Evolutionary conservation across 345 rosid genomes (phyloP).

Genomic region (Citrus reticulata): DNA sequence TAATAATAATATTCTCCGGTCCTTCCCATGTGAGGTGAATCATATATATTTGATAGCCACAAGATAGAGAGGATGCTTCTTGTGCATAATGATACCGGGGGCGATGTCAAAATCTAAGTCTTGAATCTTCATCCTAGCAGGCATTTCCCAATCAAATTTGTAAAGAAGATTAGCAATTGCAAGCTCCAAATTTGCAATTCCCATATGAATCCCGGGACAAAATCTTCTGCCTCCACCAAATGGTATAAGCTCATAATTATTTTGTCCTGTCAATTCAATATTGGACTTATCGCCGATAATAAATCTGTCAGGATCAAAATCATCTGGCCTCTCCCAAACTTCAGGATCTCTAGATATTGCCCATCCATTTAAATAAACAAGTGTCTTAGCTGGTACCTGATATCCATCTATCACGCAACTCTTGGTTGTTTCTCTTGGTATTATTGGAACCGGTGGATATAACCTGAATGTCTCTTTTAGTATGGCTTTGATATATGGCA

Average conservation of each 20-base stretch:
- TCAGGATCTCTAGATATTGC: slow-evolving; percentile 22
- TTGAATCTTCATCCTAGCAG: slow-evolving; percentile 2
- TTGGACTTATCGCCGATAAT: background rate
- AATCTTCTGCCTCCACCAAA: slow-evolving; percentile 32
- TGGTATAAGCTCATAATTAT: slow-evolving; percentile 19
- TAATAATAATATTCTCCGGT: too few relatives aligned
- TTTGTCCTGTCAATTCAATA: slow-evolving; percentile 17
- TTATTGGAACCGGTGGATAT: slow-evolving; percentile 8
- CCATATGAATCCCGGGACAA: slow-evolving; percentile 20
- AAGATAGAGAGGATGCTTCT: slow-evolving; percentile 18
- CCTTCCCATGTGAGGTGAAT: too few relatives aligned
- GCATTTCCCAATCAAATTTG: slow-evolving; percentile 24
- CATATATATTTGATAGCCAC: background rate
- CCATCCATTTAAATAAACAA: slow-evolving; percentile 26
- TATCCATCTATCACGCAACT: background rate
- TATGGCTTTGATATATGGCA: slow-evolving; percentile 37
- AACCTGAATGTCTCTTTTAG: slow-evolving; percentile 40
- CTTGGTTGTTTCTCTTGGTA: background rate
- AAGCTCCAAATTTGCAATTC: slow-evolving; percentile 13
- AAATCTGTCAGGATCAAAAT: slow-evolving; percentile 1
- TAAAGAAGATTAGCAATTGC: slow-evolving; percentile 17
- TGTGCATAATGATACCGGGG: slow-evolving; percentile 20
- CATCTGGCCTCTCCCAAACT: background rate
- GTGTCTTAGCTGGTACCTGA: background rate
- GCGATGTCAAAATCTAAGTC: background rate